Evolutionary conservation across 257 asterid genomes (phyloP).

Genomic region (Solanum commersonii): DNA sequence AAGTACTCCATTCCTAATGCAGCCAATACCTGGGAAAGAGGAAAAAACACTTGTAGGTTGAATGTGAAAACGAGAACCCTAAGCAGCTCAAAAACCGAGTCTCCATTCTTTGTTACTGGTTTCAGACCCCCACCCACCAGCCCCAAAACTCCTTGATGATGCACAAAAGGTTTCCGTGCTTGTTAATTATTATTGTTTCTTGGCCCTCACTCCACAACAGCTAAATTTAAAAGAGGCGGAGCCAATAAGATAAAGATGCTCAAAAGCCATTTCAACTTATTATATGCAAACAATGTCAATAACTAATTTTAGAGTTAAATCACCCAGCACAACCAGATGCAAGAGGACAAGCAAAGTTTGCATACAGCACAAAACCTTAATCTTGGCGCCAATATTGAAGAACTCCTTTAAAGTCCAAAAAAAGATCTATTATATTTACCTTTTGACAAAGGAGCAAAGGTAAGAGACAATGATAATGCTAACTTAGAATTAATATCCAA

Average conservation of each 20-base stretch:
- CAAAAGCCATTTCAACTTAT: not conserved
- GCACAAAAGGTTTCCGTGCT: not conserved
- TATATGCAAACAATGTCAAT: not conserved
- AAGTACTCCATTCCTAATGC: constrained; percentile 87
- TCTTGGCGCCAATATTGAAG: not conserved
- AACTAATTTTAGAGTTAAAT: not conserved
- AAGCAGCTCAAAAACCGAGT: not conserved
- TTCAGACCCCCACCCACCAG: not conserved
- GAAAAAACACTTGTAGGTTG: constrained; percentile 2
- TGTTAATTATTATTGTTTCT: not conserved
- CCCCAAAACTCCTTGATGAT: not conserved
- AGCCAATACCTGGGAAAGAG: constrained; percentile 64
- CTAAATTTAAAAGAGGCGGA: not conserved
- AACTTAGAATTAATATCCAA: not conserved
- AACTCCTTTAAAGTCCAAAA: not conserved
- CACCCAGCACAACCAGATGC: not conserved
- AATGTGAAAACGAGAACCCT: not conserved
- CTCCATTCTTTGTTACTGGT: not conserved
- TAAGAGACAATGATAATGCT: not conserved
- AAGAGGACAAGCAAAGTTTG: not conserved
- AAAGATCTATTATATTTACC: not conserved
- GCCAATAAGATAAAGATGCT: not conserved
- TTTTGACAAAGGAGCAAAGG: not conserved
- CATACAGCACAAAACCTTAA: not conserved
- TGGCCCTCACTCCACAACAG: not conserved